Evolutionary conservation across 2,329 filamentous ascomycete species (phyloP), one percentile per base, ranked within the genome.

Genomic region (Diaporthe batatas): DNA sequence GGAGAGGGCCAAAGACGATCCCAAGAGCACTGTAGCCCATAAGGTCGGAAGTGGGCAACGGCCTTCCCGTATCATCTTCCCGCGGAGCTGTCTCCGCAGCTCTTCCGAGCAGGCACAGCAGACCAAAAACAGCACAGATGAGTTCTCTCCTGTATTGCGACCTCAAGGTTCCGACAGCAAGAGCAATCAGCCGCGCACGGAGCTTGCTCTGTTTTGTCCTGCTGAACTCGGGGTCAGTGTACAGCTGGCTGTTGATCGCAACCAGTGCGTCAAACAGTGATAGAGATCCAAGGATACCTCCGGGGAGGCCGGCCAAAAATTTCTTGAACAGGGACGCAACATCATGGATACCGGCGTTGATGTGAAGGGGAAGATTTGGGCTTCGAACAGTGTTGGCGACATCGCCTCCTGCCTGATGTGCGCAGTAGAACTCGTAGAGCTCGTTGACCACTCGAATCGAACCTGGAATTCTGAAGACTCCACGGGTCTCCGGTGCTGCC

Each of bases 271-370:
- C 89, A 70, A 93, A 92, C 0, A 92, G 79, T 1, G 84, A 79
- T 18, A 92, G 77, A 0, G 90, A 91, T 5, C 91, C 91, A 0
- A 93, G 82, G 53, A 93, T 90, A 0, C 91, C 91, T 0, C 91
- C 91, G 0, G 91, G 91, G 0, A 93, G 79, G 0, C 88, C 88
- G 0, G 87, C 85, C 0, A 93, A 82, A n/a, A 93, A 83, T 16
- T 86, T 87, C 77, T 93, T 93, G 80, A 93, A 92, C 0, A 89
- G 86, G 2, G 90, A 91, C 2, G 91, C 91, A 39, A 93, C 88
- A 80, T 93, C 91, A 74, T 93, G 90, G 4, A 90, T 84, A 8
- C 88, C 86, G 59, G 84, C 88, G 49, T 85, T 85, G 74, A 93
- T 89, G 76, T 92, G 90, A 2, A 81, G 79, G 4, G 91, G 91